A percentile compares a stretch with the other conserved stretches of the same genome.
phyloP scores from a whole-genome alignment of 768 basidiomycete genomes.

The Sporobolomyces pararoseus region DNA sequence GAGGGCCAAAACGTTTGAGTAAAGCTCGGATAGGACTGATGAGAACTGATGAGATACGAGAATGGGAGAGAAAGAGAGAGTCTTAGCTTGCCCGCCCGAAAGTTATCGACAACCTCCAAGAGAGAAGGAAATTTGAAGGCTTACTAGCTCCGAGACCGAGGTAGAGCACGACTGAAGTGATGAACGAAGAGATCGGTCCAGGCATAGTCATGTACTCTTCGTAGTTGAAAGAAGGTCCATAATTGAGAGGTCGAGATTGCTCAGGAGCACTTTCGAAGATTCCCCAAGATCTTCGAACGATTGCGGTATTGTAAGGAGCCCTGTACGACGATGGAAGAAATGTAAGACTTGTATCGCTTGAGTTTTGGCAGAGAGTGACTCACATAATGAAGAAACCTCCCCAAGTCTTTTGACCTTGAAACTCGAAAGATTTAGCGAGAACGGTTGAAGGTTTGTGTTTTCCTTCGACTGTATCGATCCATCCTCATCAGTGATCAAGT shows the following conservation, averaged over 20 bases:
- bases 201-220: conserved; percentile 59
- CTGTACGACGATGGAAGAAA: conserved; percentile 50
- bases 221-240: conserved; percentile 72
- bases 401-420: not conserved
- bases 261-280: conserved; percentile 50
- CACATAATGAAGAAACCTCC: conserved; percentile 46
- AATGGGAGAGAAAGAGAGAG: not conserved
- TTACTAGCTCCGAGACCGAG: conserved; percentile 19
- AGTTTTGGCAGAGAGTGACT: conserved; percentile 50
- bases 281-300: conserved; percentile 62
- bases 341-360: conserved; percentile 44
- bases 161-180: conserved; percentile 23
- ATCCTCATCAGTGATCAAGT: no score
- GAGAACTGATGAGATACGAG: conserved; percentile 21
- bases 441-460: conserved; percentile 45
- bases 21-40: conserved; percentile 29
- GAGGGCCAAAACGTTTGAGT: conserved; percentile 27
- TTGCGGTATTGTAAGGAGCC: conserved; percentile 53
- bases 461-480: conserved; percentile 52
- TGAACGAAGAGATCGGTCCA: conserved; percentile 30
- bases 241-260: conserved; percentile 49
- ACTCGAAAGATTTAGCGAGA: conserved; percentile 8
- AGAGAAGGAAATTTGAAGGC: conserved; percentile 5
- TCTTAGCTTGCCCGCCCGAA: no score
- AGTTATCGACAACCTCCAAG: no score